Conservation (phyloP, 1,284 basidiomycete species). For the Ceratobasidium sp. region DNA sequence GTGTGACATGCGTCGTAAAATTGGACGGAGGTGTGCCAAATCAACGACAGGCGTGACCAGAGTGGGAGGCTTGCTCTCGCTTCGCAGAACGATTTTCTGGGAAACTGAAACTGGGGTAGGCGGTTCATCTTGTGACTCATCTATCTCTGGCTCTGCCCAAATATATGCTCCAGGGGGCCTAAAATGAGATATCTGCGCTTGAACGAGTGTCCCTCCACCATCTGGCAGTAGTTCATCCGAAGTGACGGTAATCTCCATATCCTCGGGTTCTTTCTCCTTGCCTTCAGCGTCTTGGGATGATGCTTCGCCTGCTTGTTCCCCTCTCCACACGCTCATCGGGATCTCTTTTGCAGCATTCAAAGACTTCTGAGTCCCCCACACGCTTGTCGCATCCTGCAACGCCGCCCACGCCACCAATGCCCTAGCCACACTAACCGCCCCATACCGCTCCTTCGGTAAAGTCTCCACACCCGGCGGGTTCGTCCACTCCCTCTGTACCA, state of each 20-base stretch:
- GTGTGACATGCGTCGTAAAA: constrained; percentile 79
- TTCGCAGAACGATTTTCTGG: constrained; percentile 1
- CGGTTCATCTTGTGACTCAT: neutral
- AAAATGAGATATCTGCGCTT: constrained; percentile 46
- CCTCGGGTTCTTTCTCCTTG: constrained; percentile 49
- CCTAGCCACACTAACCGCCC: constrained; percentile 72
- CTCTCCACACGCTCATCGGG: constrained; percentile 61
- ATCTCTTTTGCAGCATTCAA: constrained; percentile 75
- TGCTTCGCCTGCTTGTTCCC: neutral
- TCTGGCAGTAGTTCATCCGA: constrained; percentile 48
- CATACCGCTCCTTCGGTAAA: constrained; percentile 72
- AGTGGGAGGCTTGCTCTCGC: constrained; percentile 51
- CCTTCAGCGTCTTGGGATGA: constrained; percentile 16
- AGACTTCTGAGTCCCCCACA: constrained; percentile 80
- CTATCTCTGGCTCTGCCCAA: constrained; percentile 32
- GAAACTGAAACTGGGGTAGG: neutral
- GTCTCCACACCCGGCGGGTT: constrained; percentile 66
- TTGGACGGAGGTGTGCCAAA: constrained; percentile 68
- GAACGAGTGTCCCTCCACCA: constrained; percentile 48
- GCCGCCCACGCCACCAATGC: constrained; percentile 82
- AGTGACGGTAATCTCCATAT: constrained; percentile 47
- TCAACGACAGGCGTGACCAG: constrained; percentile 6
- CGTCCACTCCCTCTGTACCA: constrained; percentile 79
- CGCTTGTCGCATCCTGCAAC: constrained; percentile 80
- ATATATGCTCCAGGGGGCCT: constrained; percentile 37